phyloP scores from a whole-genome alignment of 1,284 basidiomycete species.

The Sanghuangporus weigelae region DNA sequence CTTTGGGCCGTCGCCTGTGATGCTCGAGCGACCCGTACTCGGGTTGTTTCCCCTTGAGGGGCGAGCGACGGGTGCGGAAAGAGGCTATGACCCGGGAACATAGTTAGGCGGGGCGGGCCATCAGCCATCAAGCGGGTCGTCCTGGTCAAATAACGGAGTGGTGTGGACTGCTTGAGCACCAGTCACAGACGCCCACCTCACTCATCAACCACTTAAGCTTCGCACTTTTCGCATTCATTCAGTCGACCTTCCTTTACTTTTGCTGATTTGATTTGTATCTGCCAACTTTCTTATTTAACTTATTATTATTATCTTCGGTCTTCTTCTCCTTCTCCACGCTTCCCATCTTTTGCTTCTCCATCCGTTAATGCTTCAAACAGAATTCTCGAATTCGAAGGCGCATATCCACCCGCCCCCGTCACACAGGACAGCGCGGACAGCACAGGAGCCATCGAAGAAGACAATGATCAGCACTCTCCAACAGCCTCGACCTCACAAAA shows the following conservation, averaged over 20 bases:
- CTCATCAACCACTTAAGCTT: background rate
- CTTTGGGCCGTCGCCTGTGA: background rate
- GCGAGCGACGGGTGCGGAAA: background rate
- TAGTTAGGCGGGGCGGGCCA: background rate
- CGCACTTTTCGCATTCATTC: background rate
- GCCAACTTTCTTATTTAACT: background rate
- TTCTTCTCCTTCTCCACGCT: background rate
- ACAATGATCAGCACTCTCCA: slow-evolving; percentile 11
- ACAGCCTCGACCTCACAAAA: slow-evolving; percentile 15
- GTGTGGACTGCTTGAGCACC: background rate
- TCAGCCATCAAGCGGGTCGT: background rate
- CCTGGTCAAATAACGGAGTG: background rate
- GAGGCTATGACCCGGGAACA: background rate
- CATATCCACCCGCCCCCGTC: background rate
- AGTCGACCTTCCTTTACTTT: background rate
- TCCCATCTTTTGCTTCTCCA: background rate
- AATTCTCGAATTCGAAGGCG: background rate
- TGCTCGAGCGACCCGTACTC: background rate
- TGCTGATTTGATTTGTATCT: background rate
- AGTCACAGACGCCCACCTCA: background rate
- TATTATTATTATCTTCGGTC: background rate
- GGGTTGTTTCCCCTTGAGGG: background rate
- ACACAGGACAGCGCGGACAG: slow-evolving; percentile 2
- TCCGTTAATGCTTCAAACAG: background rate
- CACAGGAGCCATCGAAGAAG: slow-evolving; percentile 6